Evolutionary conservation across 2,329 filamentous ascomycete genomes (phyloP).

Genomic region (Pseudogymnoascus sp.): DNA sequence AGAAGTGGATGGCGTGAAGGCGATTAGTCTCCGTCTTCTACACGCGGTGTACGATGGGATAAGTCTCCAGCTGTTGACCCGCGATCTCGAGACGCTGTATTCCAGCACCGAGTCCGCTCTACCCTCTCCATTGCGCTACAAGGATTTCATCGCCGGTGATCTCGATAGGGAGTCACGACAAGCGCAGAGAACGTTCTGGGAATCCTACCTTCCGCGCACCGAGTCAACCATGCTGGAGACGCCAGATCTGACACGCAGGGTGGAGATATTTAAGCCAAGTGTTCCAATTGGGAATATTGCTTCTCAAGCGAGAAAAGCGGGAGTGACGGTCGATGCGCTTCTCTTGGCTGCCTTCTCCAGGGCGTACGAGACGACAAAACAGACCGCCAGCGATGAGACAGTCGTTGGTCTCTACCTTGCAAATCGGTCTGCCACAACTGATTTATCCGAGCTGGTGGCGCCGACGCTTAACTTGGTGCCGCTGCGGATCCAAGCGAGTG

Average conservation of each 20-base stretch:
- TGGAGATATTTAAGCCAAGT: slow-evolving; percentile 38
- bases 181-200: slow-evolving; percentile 35
- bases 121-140: slow-evolving; percentile 14
- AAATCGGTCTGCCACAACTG: slow-evolving; percentile 53
- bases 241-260: slow-evolving; percentile 17
- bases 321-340: slow-evolving; percentile 62
- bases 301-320: slow-evolving; percentile 37
- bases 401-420: slow-evolving; percentile 77
- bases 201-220: slow-evolving; percentile 32
- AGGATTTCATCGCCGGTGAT: slow-evolving; percentile 29
- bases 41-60: slow-evolving; percentile 86
- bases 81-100: slow-evolving; percentile 40
- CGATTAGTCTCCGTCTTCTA: slow-evolving; percentile 55
- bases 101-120: slow-evolving; percentile 18
- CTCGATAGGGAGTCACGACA: background rate
- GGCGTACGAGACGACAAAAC: slow-evolving; percentile 15
- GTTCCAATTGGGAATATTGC: slow-evolving; percentile 34
- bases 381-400: slow-evolving; percentile 32
- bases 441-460: slow-evolving; percentile 44
- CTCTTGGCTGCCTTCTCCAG: slow-evolving; percentile 66
- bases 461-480: slow-evolving; percentile 78
- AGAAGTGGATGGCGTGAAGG: background rate
- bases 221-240: slow-evolving; percentile 14
- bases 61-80: slow-evolving; percentile 59
- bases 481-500: slow-evolving; percentile 43